Evolutionary conservation across 2,329 filamentous ascomycete genomes (phyloP).

Genomic region (Calonectria pauciramosa): DNA sequence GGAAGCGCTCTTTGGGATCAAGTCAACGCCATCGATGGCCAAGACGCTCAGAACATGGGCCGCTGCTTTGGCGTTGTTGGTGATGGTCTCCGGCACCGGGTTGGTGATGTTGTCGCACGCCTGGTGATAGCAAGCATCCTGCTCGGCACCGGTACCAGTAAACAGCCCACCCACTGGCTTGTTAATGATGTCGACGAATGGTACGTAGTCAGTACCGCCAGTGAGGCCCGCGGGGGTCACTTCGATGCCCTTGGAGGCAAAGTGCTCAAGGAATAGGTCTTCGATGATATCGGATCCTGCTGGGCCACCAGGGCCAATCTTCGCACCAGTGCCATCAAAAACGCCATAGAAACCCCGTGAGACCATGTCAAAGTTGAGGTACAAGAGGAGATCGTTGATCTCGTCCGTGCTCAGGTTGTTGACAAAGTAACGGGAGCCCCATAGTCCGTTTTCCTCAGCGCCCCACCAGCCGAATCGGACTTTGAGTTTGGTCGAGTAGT

Average conservation of each 20-base stretch:
- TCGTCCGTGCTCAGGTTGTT: constrained; percentile 50
- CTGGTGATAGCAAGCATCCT: constrained; percentile 49
- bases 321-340: constrained; percentile 52
- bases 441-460: constrained; percentile 59
- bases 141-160: constrained; percentile 59
- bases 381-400: constrained; percentile 52
- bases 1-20: constrained; percentile 39
- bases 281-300: constrained; percentile 50
- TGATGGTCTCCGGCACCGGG: constrained; percentile 52
- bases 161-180: constrained; percentile 70
- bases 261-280: constrained; percentile 51
- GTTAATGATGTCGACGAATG: constrained; percentile 66
- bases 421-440: constrained; percentile 54
- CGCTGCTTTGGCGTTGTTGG: constrained; percentile 54
- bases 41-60: constrained; percentile 58
- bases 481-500: constrained; percentile 53
- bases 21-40: constrained; percentile 37
- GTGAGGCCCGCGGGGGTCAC: constrained; percentile 44
- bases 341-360: constrained; percentile 52
- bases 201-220: constrained; percentile 72
- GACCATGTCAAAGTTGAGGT: constrained; percentile 60
- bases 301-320: constrained; percentile 53
- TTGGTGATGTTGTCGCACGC: constrained; percentile 57
- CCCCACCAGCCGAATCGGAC: constrained; percentile 61
- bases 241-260: constrained; percentile 49